Conservation (phyloP, 140 eudicot species). For the Cichorium intybus region DNA sequence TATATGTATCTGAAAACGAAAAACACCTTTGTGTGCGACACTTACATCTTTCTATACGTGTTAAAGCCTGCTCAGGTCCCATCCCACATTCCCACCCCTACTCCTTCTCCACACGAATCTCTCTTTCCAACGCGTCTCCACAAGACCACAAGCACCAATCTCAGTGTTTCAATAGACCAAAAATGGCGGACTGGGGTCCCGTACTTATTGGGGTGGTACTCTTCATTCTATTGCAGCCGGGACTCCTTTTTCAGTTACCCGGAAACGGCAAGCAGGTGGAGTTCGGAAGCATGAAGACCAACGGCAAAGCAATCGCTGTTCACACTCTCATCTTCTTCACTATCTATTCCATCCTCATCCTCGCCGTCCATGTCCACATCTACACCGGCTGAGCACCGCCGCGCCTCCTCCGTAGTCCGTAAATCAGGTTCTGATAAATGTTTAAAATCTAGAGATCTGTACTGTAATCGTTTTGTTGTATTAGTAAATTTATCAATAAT, state of each 20-base stretch:
- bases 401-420: neutral
- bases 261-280: conserved; percentile 67
- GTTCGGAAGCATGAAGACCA: conserved; percentile 93
- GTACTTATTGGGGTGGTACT: conserved; percentile 86
- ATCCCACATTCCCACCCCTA: neutral
- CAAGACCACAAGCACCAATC: neutral
- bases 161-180: neutral
- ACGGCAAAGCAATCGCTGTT: conserved; percentile 85
- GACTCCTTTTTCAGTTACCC: conserved; percentile 73
- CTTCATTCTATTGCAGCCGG: conserved; percentile 81
- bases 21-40: neutral
- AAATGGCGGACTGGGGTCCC: conserved; percentile 98
- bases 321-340: conserved; percentile 92
- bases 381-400: conserved; percentile 53
- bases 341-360: conserved; percentile 63
- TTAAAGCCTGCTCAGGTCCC: neutral
- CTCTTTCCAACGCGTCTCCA: neutral
- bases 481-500: neutral
- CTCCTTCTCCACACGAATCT: neutral
- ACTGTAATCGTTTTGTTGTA: neutral
- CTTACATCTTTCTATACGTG: neutral
- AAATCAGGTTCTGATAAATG: neutral
- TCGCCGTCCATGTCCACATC: conserved; percentile 72
- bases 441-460: conserved; percentile 10
- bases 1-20: neutral